A percentile compares a stretch with the other conserved stretches of the same genome.
Conservation (phyloP, 169 alveolate genomes). For the Pseudocohnilembus persalinus region DNA sequence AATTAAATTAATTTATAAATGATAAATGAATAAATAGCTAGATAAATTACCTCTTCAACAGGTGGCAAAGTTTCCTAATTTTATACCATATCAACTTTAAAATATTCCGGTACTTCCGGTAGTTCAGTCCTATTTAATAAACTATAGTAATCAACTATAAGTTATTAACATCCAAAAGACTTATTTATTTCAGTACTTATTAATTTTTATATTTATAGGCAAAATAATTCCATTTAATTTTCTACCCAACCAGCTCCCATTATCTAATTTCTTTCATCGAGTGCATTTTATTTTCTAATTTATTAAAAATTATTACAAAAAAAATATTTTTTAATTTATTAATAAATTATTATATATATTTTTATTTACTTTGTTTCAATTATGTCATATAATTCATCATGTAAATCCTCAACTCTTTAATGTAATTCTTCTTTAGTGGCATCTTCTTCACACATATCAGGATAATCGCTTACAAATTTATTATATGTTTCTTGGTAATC, state of each 20-base stretch:
- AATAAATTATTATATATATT: background rate
- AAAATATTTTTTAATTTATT: too few relatives aligned
- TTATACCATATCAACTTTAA: slow-evolving; percentile 53
- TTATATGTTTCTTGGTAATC: slow-evolving; percentile 69
- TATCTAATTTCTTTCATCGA: slow-evolving; percentile 64
- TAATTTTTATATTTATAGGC: slow-evolving; percentile 48
- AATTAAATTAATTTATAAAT: too few relatives aligned
- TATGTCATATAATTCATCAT: slow-evolving; percentile 72
- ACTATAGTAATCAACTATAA: slow-evolving; percentile 68
- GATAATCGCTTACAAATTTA: slow-evolving; percentile 69
- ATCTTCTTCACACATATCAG: slow-evolving; percentile 77
- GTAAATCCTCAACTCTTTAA: slow-evolving; percentile 67
- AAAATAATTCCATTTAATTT: slow-evolving; percentile 63
- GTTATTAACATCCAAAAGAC: slow-evolving; percentile 54
- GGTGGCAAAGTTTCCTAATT: slow-evolving; percentile 66
- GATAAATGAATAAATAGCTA: background rate
- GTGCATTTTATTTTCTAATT: slow-evolving; percentile 56
- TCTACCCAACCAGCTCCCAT: slow-evolving; percentile 75
- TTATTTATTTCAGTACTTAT: slow-evolving; percentile 63
- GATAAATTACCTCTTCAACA: slow-evolving; percentile 48
- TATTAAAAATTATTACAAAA: background rate
- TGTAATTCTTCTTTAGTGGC: slow-evolving; percentile 80
- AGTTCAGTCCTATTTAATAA: slow-evolving; percentile 60
- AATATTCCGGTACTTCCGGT: slow-evolving; percentile 55
- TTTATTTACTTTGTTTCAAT: slow-evolving; percentile 55